Conservation (phyloP, 2,329 filamentous ascomycete species). For the Trichoderma koningiopsis region DNA sequence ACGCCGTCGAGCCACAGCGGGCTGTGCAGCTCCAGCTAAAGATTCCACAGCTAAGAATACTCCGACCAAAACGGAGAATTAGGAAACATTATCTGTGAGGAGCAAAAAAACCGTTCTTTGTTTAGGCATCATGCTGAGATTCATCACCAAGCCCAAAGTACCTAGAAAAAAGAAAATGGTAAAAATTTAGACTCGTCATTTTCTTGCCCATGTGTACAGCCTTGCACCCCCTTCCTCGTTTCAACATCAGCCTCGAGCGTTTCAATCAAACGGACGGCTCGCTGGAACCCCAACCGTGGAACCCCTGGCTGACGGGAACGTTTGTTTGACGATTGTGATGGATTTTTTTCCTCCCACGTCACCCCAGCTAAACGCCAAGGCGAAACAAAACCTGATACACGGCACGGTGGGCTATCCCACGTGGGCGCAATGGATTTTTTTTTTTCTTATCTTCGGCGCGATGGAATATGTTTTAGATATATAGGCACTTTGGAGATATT, state of each 20-base stretch:
- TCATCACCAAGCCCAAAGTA: not conserved
- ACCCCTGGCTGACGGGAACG: not conserved
- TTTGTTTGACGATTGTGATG: slow-evolving; percentile 23
- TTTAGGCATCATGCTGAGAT: not conserved
- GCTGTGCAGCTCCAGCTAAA: not conserved
- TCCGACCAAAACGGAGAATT: not conserved
- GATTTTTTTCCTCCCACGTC: not conserved
- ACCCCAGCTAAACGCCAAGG: not conserved
- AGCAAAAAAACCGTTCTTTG: not conserved
- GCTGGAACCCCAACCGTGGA: not conserved
- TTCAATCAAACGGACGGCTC: slow-evolving; percentile 5
- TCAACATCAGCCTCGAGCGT: slow-evolving; percentile 18
- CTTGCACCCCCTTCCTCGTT: not conserved
- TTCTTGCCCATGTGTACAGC: not conserved
- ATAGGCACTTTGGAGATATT: not conserved
- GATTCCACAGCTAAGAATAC: not conserved
- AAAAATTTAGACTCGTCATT: not conserved
- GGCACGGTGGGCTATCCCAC: not conserved
- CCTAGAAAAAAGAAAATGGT: not conserved
- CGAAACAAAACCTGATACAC: slow-evolving; percentile 18
- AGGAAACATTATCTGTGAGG: not conserved
- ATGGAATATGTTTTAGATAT: not conserved
- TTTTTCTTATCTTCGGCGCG: not conserved
- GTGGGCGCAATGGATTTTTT: not conserved
- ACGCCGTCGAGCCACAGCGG: slow-evolving; percentile 1